Conservation (phyloP, 495 filamentous ascomycete species). For the Tuber borchii region DNA sequence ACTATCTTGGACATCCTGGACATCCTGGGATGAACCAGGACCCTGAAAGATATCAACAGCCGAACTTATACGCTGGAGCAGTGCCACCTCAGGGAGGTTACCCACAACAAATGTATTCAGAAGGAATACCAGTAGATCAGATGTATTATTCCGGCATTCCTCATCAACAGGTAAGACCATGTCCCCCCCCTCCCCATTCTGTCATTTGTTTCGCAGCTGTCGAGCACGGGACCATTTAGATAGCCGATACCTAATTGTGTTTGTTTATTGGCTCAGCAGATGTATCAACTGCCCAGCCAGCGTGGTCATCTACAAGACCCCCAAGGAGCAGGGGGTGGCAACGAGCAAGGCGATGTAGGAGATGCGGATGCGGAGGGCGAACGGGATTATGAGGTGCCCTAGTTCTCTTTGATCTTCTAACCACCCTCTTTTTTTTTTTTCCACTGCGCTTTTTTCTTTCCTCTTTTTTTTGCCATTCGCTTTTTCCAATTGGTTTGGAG, state of each 20-base stretch:
- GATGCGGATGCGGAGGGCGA: slow-evolving; percentile 57
- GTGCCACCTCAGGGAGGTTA: slow-evolving; percentile 46
- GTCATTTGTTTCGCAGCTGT: slow-evolving; percentile 35
- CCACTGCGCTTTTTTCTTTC: slow-evolving; percentile 1
- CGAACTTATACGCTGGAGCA: slow-evolving; percentile 72
- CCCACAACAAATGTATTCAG: slow-evolving; percentile 69
- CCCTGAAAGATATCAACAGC: slow-evolving; percentile 70
- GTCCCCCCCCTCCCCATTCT: slow-evolving; percentile 29
- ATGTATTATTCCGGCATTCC: slow-evolving; percentile 86
- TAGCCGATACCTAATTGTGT: slow-evolving; percentile 40
- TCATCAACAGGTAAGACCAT: slow-evolving; percentile 64
- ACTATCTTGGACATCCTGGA: slow-evolving; percentile 62
- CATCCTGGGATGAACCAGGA: slow-evolving; percentile 61
- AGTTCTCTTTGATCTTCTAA: slow-evolving; percentile 22
- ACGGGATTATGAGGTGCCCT: slow-evolving; percentile 51
- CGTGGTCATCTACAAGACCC: slow-evolving; percentile 47
- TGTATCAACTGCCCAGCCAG: slow-evolving; percentile 54
- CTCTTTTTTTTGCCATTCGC: slow-evolving; percentile 25
- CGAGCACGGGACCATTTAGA: slow-evolving; percentile 37
- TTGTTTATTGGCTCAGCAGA: slow-evolving; percentile 45
- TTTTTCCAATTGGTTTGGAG: slow-evolving; percentile 37
- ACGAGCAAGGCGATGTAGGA: slow-evolving; percentile 50
- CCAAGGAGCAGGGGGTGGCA: slow-evolving; percentile 45
- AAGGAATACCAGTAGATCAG: slow-evolving; percentile 53
- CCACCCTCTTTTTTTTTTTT: neutral